Evolutionary conservation across 306 rosid genomes (phyloP).

Genomic region (Glycine latifolia): DNA sequence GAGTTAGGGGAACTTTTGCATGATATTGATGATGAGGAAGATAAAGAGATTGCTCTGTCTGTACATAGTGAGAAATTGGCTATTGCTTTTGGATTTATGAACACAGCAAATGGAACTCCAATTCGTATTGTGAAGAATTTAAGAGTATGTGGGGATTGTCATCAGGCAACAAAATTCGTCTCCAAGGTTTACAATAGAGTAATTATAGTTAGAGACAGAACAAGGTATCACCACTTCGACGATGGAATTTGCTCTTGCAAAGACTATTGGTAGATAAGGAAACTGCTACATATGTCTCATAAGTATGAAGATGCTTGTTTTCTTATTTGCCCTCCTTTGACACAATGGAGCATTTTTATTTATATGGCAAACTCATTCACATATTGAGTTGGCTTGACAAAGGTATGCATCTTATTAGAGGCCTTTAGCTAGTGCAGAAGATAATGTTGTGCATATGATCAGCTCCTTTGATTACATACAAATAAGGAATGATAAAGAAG

Average conservation of each 20-base stretch:
- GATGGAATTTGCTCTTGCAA: constrained; percentile 67
- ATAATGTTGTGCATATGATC: constrained; percentile 20
- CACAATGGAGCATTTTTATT: not conserved
- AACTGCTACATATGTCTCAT: not conserved
- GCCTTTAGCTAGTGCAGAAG: not conserved
- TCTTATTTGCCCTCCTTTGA: not conserved
- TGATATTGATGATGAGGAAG: constrained; percentile 66
- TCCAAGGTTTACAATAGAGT: constrained; percentile 56
- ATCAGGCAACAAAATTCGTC: constrained; percentile 61
- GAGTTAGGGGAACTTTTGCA: constrained; percentile 55
- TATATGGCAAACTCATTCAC: not conserved
- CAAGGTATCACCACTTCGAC: constrained; percentile 62
- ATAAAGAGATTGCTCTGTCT: constrained; percentile 62
- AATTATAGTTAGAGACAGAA: constrained; percentile 65
- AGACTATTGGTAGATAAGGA: constrained; percentile 58
- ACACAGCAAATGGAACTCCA: constrained; percentile 58
- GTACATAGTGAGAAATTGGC: constrained; percentile 70
- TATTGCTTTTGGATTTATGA: constrained; percentile 65
- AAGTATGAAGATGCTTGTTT: no score
- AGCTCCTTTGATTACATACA: constrained; percentile 5
- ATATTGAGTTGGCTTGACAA: constrained; percentile 1
- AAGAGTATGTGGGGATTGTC: constrained; percentile 65
- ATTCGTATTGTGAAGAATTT: constrained; percentile 68
- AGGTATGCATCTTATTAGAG: not conserved
- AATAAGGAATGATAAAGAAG: not conserved